A percentile compares a stretch with the other conserved stretches of the same genome.
These are phyloP conservation scores for Maudiozyma serrabonitensis DNA, from an alignment of 805 yeast genomes.

Conservation along the genomic window DNA sequence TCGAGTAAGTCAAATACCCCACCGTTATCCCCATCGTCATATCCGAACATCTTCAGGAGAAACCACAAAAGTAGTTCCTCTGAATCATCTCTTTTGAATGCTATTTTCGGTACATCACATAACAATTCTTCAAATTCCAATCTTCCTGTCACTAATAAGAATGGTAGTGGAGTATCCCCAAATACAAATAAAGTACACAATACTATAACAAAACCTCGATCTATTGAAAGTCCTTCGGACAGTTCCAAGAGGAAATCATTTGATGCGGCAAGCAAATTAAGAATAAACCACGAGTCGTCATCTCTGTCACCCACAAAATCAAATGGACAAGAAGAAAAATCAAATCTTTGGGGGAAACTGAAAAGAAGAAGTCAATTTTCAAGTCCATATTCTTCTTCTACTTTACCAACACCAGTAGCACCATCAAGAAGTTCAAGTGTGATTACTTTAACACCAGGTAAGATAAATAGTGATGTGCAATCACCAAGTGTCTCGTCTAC, in stretches of 20 bases:
- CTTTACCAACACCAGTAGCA: slow-evolving; percentile 3
- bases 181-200: neutral
- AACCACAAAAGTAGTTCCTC: slow-evolving; percentile 58
- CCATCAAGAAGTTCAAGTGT: slow-evolving; percentile 5
- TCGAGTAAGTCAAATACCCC: slow-evolving; percentile 14
- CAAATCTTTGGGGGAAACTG: slow-evolving; percentile 23
- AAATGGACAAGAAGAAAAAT: slow-evolving; percentile 17
- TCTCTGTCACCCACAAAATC: slow-evolving; percentile 11
- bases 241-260: neutral
- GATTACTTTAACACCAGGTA: slow-evolving; percentile 6
- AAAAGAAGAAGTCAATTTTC: slow-evolving; percentile 21
- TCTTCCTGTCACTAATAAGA: neutral
- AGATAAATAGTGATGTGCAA: neutral
- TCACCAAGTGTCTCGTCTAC: neutral
- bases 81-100: slow-evolving; percentile 38
- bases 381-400: slow-evolving; percentile 4
- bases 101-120: slow-evolving; percentile 24
- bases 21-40: slow-evolving; percentile 26
- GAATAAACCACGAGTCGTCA: slow-evolving; percentile 5
- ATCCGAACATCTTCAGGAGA: slow-evolving; percentile 45
- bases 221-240: neutral
- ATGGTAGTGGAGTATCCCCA: neutral
- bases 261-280: slow-evolving; percentile 4
- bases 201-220: neutral
- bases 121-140: slow-evolving; percentile 1